phyloP scores from a whole-genome alignment of 768 basidiomycete genomes.

The Cystobasidiopsis lactophilus region DNA sequence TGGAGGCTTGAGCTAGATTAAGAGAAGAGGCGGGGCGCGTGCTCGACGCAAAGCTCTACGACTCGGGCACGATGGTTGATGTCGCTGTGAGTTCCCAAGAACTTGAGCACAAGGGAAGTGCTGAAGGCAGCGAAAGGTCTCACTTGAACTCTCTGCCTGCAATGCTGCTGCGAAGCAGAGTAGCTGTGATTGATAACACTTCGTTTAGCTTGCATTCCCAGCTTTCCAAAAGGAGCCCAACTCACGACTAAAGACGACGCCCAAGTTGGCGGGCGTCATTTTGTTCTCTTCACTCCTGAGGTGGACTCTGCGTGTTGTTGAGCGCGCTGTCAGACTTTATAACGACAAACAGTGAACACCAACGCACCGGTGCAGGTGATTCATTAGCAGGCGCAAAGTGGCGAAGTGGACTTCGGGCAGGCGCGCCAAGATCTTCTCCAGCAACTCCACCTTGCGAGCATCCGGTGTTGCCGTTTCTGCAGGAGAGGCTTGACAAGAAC shows the following conservation, averaged over 20 bases:
- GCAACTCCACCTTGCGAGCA: constrained; percentile 27
- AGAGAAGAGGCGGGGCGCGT: constrained; percentile 23
- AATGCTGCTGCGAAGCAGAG: constrained; percentile 3
- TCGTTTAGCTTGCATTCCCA: no score
- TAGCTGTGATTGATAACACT: no score
- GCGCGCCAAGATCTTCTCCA: constrained; percentile 42
- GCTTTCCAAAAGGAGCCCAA: constrained; percentile 18
- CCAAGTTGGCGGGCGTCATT: constrained; percentile 86
- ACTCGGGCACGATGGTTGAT: constrained; percentile 90
- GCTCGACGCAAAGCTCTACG: constrained; percentile 85
- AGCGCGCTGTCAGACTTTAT: not conserved
- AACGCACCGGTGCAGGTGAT: constrained; percentile 63
- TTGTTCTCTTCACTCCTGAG: constrained; percentile 50
- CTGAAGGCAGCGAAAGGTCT: constrained; percentile 70
- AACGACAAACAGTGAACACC: no score
- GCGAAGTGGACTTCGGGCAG: constrained; percentile 73
- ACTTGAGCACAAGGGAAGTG: no score
- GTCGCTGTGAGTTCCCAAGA: constrained; percentile 38
- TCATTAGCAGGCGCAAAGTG: constrained; percentile 57
- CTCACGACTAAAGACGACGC: constrained; percentile 96
- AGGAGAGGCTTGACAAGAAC: not conserved
- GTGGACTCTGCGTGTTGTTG: constrained; percentile 31
- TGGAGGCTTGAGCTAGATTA: not conserved
- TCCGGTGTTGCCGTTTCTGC: constrained; percentile 15
- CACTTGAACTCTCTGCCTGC: constrained; percentile 1